These are phyloP conservation scores for Sclerotinia borealis DNA, from an alignment of 2,329 filamentous ascomycete genomes.

Conservation along the genomic window DNA sequence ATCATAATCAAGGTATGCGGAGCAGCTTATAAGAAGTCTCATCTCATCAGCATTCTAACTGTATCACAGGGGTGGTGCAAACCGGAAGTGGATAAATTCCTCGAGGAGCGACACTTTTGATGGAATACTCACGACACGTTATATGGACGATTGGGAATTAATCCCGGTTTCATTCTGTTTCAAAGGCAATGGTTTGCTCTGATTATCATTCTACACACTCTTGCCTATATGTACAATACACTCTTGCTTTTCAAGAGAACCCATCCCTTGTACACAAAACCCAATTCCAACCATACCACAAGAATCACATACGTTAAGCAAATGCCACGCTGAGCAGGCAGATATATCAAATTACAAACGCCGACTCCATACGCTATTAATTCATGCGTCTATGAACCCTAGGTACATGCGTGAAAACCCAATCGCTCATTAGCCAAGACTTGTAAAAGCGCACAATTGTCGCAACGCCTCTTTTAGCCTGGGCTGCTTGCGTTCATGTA, in stretches of 20 bases:
- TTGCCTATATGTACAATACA: constrained; percentile 27
- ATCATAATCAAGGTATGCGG: constrained; percentile 63
- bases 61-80: constrained; percentile 42
- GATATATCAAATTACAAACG: constrained; percentile 23
- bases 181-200: constrained; percentile 19
- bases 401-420: constrained; percentile 27
- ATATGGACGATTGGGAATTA: background rate
- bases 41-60: background rate
- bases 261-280: constrained; percentile 24
- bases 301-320: constrained; percentile 15
- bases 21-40: background rate
- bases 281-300: constrained; percentile 16
- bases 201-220: constrained; percentile 15
- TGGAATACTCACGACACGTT: background rate
- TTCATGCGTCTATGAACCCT: constrained; percentile 31
- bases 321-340: constrained; percentile 23
- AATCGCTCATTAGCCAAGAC: constrained; percentile 38
- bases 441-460: constrained; percentile 60
- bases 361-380: constrained; percentile 29
- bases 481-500: constrained; percentile 57
- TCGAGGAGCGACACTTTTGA: constrained; percentile 36
- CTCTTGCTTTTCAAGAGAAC: constrained; percentile 17
- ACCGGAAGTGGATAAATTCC: constrained; percentile 42
- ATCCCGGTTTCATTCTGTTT: constrained; percentile 11
- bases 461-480: constrained; percentile 62